phyloP scores from a whole-genome alignment of 1,139 yeast genomes.

The Citeromyces hawaiiensis region DNA sequence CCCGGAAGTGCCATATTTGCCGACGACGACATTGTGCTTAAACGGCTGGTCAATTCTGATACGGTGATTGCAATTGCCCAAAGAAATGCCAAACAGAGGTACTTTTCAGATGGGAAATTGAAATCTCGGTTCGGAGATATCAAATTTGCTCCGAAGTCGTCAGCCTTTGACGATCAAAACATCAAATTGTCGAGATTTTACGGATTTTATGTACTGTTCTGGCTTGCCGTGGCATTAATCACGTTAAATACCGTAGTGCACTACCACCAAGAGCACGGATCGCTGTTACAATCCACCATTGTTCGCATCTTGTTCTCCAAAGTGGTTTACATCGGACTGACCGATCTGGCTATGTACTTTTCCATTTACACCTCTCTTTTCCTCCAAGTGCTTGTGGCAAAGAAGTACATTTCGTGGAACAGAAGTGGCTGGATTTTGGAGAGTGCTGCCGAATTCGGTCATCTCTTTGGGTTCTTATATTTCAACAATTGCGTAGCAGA shows the following conservation, averaged over 20 bases:
- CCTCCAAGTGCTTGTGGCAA: conserved; percentile 37
- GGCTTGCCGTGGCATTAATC: conserved; percentile 50
- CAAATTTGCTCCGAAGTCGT: conserved; percentile 21
- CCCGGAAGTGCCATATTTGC: neutral
- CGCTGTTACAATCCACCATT: conserved; percentile 31
- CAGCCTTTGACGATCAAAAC: conserved; percentile 31
- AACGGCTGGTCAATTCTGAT: neutral
- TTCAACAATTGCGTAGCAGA: conserved; percentile 34
- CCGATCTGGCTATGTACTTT: conserved; percentile 61
- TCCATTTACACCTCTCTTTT: conserved; percentile 40
- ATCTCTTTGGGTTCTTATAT: conserved; percentile 29
- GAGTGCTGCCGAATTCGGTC: conserved; percentile 31
- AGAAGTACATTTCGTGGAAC: conserved; percentile 38
- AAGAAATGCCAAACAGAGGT: conserved; percentile 9
- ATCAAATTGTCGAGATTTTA: conserved; percentile 22
- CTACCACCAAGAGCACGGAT: conserved; percentile 18
- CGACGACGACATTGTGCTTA: neutral
- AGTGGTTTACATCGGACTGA: conserved; percentile 45
- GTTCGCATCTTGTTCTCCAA: conserved; percentile 38
- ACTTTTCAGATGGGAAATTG: conserved; percentile 15
- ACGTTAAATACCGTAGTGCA: conserved; percentile 35
- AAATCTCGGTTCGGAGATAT: conserved; percentile 32
- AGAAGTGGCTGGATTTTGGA: conserved; percentile 48
- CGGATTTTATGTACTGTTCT: conserved; percentile 55
- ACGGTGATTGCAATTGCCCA: conserved; percentile 4